Percentiles rank a stretch among this genome's conserved stretches.
Conservation (phyloP, 2,329 filamentous ascomycete species). For the Fusarium nisikadoi region DNA sequence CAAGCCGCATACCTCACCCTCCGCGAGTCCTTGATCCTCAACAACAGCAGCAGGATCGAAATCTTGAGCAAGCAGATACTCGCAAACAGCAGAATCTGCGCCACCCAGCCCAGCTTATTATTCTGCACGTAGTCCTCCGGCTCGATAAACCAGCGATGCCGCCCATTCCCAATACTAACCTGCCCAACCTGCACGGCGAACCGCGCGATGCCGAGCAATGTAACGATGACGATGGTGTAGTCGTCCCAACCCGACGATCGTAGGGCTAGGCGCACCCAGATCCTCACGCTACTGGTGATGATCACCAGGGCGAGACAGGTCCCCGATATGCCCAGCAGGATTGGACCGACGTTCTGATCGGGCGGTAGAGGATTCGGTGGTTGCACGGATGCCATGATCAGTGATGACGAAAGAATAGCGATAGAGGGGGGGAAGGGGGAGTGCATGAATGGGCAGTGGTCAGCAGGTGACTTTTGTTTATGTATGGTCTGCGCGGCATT, state of each 20-base stretch:
- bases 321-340: conserved; percentile 47
- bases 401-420: not conserved
- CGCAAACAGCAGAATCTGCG: conserved; percentile 54
- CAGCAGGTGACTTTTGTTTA: not conserved
- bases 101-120: conserved; percentile 53
- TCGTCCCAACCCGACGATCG: conserved; percentile 52
- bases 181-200: conserved; percentile 49
- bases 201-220: conserved; percentile 46
- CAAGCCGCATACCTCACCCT: conserved; percentile 47
- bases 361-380: conserved; percentile 49
- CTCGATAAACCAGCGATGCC: conserved; percentile 51
- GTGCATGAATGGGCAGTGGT: not conserved
- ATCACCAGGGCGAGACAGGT: conserved; percentile 48
- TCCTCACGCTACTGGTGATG: conserved; percentile 47
- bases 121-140: conserved; percentile 48
- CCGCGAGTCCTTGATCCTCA: conserved; percentile 54
- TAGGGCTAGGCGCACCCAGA: conserved; percentile 46
- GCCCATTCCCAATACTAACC: conserved; percentile 51
- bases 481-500: not conserved
- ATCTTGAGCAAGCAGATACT: conserved; percentile 54
- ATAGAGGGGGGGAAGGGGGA: not conserved
- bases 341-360: conserved; percentile 48
- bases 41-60: conserved; percentile 54
- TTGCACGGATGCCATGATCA: conserved; percentile 22
- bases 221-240: conserved; percentile 48